Percentiles rank a stretch among this genome's conserved stretches.
Evolutionary conservation across 2,329 filamentous ascomycete species (phyloP).

Genomic region (Apiospora aurea): DNA sequence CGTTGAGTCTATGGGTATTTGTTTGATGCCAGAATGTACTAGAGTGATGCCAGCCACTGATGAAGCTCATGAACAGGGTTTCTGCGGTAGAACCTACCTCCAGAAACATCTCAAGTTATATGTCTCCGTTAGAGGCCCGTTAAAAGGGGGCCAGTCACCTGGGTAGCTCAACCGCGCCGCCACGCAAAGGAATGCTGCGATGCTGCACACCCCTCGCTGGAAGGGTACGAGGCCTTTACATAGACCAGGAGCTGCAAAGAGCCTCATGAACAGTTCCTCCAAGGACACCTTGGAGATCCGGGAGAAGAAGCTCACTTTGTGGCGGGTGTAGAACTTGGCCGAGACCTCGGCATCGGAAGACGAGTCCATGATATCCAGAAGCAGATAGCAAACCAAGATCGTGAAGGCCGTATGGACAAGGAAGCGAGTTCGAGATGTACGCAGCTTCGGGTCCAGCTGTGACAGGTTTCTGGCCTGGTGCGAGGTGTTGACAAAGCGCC

Average conservation of each 20-base stretch:
- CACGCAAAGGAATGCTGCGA: conserved; percentile 15
- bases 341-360: conserved; percentile 23
- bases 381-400: conserved; percentile 25
- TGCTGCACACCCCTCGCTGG: conserved; percentile 5
- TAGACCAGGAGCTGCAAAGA: too few relatives aligned
- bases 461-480: conserved; percentile 24
- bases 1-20: conserved; percentile 28
- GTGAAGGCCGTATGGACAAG: conserved; percentile 23
- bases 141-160: background rate
- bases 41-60: background rate
- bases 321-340: conserved; percentile 24
- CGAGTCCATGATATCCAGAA: conserved; percentile 26
- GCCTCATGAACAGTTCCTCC: too few relatives aligned
- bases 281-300: background rate
- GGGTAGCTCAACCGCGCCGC: background rate
- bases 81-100: background rate
- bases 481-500: conserved; percentile 30
- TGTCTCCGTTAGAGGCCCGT: background rate
- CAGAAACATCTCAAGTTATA: background rate
- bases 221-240: too few relatives aligned
- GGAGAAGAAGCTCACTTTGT: conserved; percentile 26
- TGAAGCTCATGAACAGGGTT: background rate
- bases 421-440: too few relatives aligned
- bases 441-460: background rate
- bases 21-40: conserved; percentile 30